Conservation (phyloP, 441 rosid species). For the Mallotus repandus region DNA sequence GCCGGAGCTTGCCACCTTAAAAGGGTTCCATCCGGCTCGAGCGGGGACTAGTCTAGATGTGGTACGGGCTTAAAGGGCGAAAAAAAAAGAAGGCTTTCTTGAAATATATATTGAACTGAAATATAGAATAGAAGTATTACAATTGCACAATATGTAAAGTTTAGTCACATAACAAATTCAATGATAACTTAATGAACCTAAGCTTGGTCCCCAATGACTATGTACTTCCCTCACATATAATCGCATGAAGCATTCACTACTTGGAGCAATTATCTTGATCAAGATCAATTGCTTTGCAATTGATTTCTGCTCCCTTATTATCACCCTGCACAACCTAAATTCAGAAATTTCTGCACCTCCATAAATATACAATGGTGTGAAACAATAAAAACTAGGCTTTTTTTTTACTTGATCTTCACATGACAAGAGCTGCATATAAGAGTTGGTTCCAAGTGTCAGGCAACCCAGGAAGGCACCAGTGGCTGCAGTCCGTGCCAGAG, state of each 20-base stretch:
- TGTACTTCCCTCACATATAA: not conserved
- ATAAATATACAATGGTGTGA: too few species aligned
- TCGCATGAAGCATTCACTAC: not conserved
- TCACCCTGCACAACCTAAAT: not conserved
- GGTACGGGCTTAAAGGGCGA: not conserved
- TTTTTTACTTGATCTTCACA: constrained; percentile 36
- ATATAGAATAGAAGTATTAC: constrained; percentile 1
- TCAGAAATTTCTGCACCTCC: too few species aligned
- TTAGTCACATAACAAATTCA: constrained; percentile 10
- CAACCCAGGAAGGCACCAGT: constrained; percentile 93
- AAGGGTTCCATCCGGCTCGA: too few species aligned
- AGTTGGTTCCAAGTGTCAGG: constrained; percentile 96
- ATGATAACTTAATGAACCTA: constrained; percentile 10
- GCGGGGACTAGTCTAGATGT: too few species aligned
- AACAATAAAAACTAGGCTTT: too few species aligned
- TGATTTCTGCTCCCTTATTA: constrained; percentile 28
- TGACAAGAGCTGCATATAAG: constrained; percentile 67
- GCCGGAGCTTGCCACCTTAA: too few species aligned
- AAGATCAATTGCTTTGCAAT: constrained; percentile 37
- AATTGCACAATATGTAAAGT: not conserved
- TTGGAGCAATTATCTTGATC: constrained; percentile 12
- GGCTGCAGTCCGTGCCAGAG: constrained; percentile 72
- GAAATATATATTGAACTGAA: not conserved
- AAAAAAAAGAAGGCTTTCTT: too few species aligned
- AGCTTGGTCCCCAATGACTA: constrained; percentile 1